Conservation (phyloP, 1,139 yeast genomes). For the Suhomyces bribrorum region DNA sequence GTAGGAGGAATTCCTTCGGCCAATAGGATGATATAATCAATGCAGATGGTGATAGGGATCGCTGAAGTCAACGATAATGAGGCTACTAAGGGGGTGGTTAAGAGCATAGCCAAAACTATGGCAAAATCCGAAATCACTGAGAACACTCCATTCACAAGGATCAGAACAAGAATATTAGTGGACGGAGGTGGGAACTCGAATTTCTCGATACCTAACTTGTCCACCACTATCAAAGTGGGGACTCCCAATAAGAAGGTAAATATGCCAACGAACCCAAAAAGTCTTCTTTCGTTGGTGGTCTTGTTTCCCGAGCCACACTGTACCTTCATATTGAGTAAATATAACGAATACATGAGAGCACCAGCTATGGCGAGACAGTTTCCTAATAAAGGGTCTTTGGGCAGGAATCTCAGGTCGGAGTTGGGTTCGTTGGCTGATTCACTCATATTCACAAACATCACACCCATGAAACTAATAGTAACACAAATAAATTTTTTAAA, state of each 20-base stretch:
- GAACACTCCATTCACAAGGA: slow-evolving; percentile 45
- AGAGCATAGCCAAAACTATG: slow-evolving; percentile 51
- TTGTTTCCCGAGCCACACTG: slow-evolving; percentile 46
- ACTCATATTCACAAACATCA: slow-evolving; percentile 46
- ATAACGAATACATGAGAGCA: slow-evolving; percentile 50
- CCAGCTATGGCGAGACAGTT: slow-evolving; percentile 47
- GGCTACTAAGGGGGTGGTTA: slow-evolving; percentile 56
- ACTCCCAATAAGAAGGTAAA: slow-evolving; percentile 39
- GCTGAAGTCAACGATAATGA: slow-evolving; percentile 54
- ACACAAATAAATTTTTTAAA: slow-evolving; percentile 47
- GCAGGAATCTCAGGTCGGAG: slow-evolving; percentile 28
- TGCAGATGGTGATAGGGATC: slow-evolving; percentile 53
- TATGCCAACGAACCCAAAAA: slow-evolving; percentile 52
- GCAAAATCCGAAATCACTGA: slow-evolving; percentile 52
- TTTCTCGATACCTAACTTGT: slow-evolving; percentile 38
- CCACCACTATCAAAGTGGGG: slow-evolving; percentile 38
- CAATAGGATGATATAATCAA: slow-evolving; percentile 40
- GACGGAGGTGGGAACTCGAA: slow-evolving; percentile 47
- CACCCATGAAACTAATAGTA: slow-evolving; percentile 47
- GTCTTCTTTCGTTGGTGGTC: slow-evolving; percentile 47
- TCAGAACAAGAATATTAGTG: slow-evolving; percentile 31
- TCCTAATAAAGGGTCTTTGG: slow-evolving; percentile 47
- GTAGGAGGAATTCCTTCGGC: slow-evolving; percentile 23
- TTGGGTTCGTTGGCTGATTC: slow-evolving; percentile 25
- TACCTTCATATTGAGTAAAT: slow-evolving; percentile 44